Evolutionary conservation across 306 rosid species (phyloP).

Genomic region (Pterocarpus macrocarpus): DNA sequence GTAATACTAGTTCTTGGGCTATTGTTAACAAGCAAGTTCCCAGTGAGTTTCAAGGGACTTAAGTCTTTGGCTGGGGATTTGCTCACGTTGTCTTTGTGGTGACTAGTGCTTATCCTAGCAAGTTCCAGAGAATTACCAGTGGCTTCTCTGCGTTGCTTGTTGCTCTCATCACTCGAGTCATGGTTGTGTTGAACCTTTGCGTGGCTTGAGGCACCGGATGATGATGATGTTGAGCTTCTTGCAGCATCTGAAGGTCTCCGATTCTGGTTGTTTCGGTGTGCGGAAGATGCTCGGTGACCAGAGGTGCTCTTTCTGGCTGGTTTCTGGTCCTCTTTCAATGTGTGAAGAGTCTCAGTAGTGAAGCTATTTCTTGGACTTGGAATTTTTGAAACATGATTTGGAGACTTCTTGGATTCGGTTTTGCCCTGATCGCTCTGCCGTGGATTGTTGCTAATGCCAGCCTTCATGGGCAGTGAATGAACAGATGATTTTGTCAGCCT

Average conservation of each 20-base stretch:
- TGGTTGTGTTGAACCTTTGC: conserved; percentile 41
- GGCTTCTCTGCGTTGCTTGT: conserved; percentile 47
- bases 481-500: conserved; percentile 76
- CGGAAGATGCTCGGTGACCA: conserved; percentile 49
- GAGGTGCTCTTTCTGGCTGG: conserved; percentile 48
- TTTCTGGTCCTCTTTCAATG: conserved; percentile 46
- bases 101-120: conserved; percentile 54
- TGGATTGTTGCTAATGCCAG: conserved; percentile 38
- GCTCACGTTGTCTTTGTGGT: conserved; percentile 46
- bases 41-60: conserved; percentile 63
- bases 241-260: conserved; percentile 70
- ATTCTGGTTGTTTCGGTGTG: conserved; percentile 48
- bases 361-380: conserved; percentile 28
- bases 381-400: conserved; percentile 42
- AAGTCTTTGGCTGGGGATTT: conserved; percentile 52
- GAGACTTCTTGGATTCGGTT: conserved; percentile 39
- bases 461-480: conserved; percentile 71
- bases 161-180: conserved; percentile 45
- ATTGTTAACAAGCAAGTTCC: conserved; percentile 54
- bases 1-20: conserved; percentile 56
- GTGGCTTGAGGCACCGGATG: conserved; percentile 50
- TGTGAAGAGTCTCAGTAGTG: conserved; percentile 33
- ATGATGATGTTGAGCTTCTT: conserved; percentile 74
- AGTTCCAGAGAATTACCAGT: conserved; percentile 48
- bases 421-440: conserved; percentile 43